Conservation (phyloP, 768 basidiomycete species). For the Hygrophoropsis aurantiaca region DNA sequence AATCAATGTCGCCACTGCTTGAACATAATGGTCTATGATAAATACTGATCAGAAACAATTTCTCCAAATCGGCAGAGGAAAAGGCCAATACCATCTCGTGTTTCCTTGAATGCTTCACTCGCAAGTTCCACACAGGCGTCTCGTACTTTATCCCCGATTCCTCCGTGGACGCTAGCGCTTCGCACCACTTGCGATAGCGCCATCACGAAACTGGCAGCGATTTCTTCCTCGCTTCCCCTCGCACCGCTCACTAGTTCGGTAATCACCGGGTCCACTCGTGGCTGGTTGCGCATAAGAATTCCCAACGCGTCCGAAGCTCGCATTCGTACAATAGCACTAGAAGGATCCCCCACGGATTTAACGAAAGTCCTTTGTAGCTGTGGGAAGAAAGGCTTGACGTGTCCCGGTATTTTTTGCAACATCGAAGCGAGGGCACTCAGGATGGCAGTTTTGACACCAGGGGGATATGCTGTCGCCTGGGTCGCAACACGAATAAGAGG, state of each 20-base stretch:
- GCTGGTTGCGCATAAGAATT: slow-evolving; percentile 85
- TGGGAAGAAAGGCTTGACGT: slow-evolving; percentile 98
- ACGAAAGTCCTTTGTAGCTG: slow-evolving; percentile 96
- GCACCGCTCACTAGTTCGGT: slow-evolving; percentile 77
- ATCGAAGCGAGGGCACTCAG: slow-evolving; percentile 82
- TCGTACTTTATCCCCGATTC: slow-evolving; percentile 74
- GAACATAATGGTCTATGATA: slow-evolving; percentile 65
- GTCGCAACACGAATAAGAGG: slow-evolving; percentile 95
- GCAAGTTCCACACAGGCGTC: slow-evolving; percentile 76
- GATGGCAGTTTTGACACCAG: slow-evolving; percentile 91
- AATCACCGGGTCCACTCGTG: slow-evolving; percentile 90
- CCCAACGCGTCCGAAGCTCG: slow-evolving; percentile 86
- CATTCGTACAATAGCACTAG: slow-evolving; percentile 75
- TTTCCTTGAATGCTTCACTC: slow-evolving; percentile 73
- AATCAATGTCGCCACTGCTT: slow-evolving; percentile 63
- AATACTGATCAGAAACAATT: not conserved
- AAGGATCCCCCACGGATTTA: slow-evolving; percentile 83
- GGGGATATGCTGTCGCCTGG: slow-evolving; percentile 85
- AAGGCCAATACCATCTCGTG: slow-evolving; percentile 67
- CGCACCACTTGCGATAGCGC: slow-evolving; percentile 76
- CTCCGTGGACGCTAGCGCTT: slow-evolving; percentile 56
- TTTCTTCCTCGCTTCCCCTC: slow-evolving; percentile 61
- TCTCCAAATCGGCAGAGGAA: too few species aligned
- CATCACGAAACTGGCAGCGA: slow-evolving; percentile 72
- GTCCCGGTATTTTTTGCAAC: slow-evolving; percentile 80